A percentile compares a stretch with the other conserved stretches of the same genome.
Conservation (phyloP, 2,329 filamentous ascomycete species). For the Ophiocordyceps camponoti-rufipedis region DNA sequence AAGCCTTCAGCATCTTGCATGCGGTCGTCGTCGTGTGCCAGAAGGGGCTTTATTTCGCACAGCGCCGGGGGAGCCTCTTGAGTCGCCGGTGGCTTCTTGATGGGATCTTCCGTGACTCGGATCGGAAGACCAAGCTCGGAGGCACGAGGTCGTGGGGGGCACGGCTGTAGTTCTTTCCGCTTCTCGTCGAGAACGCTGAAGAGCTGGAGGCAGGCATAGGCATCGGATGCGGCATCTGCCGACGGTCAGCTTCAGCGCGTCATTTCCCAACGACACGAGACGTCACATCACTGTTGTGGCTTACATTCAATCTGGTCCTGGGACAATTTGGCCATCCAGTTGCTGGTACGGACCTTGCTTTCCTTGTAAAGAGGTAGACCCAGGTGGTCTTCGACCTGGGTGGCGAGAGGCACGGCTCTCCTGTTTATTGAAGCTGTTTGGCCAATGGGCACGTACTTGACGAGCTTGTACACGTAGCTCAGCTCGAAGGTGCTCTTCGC, state of each 20-base stretch:
- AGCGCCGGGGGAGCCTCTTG: no score
- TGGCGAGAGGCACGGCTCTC: constrained; percentile 43
- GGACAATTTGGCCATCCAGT: constrained; percentile 51
- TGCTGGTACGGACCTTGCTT: constrained; percentile 45
- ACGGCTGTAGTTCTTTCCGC: constrained; percentile 46
- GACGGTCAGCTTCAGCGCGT: not conserved
- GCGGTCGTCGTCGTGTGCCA: no score
- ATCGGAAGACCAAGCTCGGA: constrained; percentile 52
- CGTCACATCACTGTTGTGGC: constrained; percentile 10
- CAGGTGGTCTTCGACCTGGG: constrained; percentile 53
- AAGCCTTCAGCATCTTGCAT: not conserved
- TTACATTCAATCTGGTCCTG: constrained; percentile 51
- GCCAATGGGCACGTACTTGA: constrained; percentile 42
- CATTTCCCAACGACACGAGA: no score
- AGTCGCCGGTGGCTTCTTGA: no score
- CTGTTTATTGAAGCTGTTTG: constrained; percentile 44
- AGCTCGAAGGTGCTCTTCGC: constrained; percentile 58
- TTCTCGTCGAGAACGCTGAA: constrained; percentile 54
- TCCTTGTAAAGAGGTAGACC: constrained; percentile 62
- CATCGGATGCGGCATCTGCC: constrained; percentile 61
- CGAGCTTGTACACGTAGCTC: constrained; percentile 62
- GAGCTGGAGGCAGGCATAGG: constrained; percentile 61
- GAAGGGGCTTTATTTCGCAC: not conserved
- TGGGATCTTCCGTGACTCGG: constrained; percentile 16
- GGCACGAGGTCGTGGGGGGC: constrained; percentile 50